Conservation (phyloP, 345 rosid genomes). For the Lepidium africanum region DNA sequence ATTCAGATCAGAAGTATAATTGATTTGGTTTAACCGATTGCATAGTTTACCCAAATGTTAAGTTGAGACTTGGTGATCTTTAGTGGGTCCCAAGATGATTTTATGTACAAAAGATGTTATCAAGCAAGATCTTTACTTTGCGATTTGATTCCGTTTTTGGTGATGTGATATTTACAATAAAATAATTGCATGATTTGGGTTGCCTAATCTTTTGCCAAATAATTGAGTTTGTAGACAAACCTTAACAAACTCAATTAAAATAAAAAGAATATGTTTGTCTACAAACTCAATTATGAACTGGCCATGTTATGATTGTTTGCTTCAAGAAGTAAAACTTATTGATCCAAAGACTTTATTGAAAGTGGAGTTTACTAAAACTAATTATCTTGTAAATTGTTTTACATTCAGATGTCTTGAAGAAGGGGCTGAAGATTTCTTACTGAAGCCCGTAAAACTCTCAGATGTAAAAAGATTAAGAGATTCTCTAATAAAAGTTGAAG, state of each 20-base stretch:
- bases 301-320: slow-evolving; percentile 22
- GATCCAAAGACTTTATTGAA: neutral
- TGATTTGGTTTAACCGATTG: neutral
- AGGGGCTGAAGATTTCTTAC: slow-evolving; percentile 79
- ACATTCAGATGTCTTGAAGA: slow-evolving; percentile 64
- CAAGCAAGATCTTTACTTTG: slow-evolving; percentile 11
- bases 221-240: too few species aligned
- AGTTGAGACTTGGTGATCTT: slow-evolving; percentile 21
- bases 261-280: neutral
- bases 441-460: slow-evolving; percentile 66
- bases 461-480: slow-evolving; percentile 63
- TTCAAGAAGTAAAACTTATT: neutral
- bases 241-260: neutral
- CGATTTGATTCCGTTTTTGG: slow-evolving; percentile 26
- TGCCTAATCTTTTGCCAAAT: slow-evolving; percentile 21
- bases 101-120: slow-evolving; percentile 13
- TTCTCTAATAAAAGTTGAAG: slow-evolving; percentile 36
- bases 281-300: slow-evolving; percentile 9
- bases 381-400: neutral
- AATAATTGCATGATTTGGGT: slow-evolving; percentile 6
- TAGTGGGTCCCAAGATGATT: slow-evolving; percentile 24
- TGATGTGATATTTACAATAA: slow-evolving; percentile 10
- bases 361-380: neutral
- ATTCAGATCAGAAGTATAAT: neutral
- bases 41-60: neutral